phyloP scores from a whole-genome alignment of 305 asterid species.

The Fraxinus paxiana region DNA sequence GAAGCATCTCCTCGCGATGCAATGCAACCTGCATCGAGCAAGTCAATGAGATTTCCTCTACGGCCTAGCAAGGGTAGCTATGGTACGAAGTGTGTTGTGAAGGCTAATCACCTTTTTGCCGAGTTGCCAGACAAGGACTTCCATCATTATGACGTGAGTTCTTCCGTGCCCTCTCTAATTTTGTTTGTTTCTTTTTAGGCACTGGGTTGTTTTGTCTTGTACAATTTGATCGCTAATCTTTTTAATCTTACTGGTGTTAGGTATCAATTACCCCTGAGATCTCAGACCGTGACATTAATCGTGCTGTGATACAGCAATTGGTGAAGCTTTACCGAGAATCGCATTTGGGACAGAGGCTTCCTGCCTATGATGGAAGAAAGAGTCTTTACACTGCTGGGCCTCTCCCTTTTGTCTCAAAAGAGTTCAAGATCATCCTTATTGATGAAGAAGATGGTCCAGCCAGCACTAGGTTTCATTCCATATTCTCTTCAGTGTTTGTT shows the following conservation, averaged over 20 bases:
- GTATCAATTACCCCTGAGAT: constrained; percentile 80
- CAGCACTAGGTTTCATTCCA: constrained; percentile 43
- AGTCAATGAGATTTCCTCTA: constrained; percentile 67
- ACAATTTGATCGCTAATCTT: background rate
- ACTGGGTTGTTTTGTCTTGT: background rate
- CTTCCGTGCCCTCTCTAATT: background rate
- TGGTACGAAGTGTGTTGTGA: constrained; percentile 65
- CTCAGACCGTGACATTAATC: constrained; percentile 65
- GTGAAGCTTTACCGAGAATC: constrained; percentile 64
- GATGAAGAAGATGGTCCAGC: constrained; percentile 80
- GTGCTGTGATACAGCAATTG: constrained; percentile 80
- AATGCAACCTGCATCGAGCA: constrained; percentile 73
- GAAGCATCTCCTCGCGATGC: constrained; percentile 46
- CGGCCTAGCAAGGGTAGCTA: constrained; percentile 78
- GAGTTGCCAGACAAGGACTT: constrained; percentile 84
- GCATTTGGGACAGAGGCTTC: constrained; percentile 76
- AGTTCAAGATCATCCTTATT: constrained; percentile 57
- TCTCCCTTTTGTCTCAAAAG: constrained; percentile 70
- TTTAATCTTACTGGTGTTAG: constrained; percentile 30
- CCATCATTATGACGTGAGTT: constrained; percentile 87
- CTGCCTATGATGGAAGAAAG: constrained; percentile 93
- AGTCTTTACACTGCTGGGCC: constrained; percentile 95
- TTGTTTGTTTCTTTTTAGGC: background rate
- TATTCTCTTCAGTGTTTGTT: background rate
- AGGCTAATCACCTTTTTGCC: constrained; percentile 88